Percentiles rank a stretch among this genome's conserved stretches.
Conservation (phyloP, 2,329 filamentous ascomycete genomes). For the Aspergillus floridensis region DNA sequence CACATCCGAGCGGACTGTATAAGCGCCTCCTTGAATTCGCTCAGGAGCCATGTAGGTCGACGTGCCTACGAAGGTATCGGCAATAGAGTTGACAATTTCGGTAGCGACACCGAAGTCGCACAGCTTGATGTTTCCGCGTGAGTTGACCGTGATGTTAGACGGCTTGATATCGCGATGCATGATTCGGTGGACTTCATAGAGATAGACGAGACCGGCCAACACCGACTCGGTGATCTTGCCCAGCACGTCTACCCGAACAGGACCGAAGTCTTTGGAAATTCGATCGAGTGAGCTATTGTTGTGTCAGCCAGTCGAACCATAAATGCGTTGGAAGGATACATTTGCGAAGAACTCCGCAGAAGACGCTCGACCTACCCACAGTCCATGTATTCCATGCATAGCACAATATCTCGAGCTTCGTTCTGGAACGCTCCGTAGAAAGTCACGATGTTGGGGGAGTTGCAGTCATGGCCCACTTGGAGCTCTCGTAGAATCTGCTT, state of each 20-base stretch:
- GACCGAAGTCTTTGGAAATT: slow-evolving; percentile 91
- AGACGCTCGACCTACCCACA: slow-evolving; percentile 70
- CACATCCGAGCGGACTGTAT: slow-evolving; percentile 97
- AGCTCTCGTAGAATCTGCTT: slow-evolving; percentile 96
- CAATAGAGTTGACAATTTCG: slow-evolving; percentile 95
- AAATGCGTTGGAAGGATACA: not conserved
- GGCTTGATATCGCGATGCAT: slow-evolving; percentile 99
- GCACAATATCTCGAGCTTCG: slow-evolving; percentile 93
- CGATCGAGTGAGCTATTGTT: slow-evolving; percentile 75
- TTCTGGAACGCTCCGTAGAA: slow-evolving; percentile 98
- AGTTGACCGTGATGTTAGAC: slow-evolving; percentile 96
- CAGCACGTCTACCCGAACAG: slow-evolving; percentile 90
- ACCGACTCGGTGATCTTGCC: slow-evolving; percentile 98
- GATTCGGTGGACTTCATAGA: slow-evolving; percentile 93
- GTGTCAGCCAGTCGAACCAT: slow-evolving; percentile 13
- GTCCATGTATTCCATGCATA: slow-evolving; percentile 99
- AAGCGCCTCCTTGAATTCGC: slow-evolving; percentile 93
- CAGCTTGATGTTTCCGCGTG: slow-evolving; percentile 88
- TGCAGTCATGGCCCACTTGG: slow-evolving; percentile 97
- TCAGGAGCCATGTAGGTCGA: slow-evolving; percentile 99
- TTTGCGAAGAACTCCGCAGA: not conserved
- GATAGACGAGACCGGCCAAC: slow-evolving; percentile 86
- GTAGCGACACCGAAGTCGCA: slow-evolving; percentile 99
- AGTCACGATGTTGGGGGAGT: slow-evolving; percentile 93
- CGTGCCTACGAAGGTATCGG: slow-evolving; percentile 96